Base-by-base conservation (phyloP, 139 green algal species). In the Chlamydomonas urium region DNA sequence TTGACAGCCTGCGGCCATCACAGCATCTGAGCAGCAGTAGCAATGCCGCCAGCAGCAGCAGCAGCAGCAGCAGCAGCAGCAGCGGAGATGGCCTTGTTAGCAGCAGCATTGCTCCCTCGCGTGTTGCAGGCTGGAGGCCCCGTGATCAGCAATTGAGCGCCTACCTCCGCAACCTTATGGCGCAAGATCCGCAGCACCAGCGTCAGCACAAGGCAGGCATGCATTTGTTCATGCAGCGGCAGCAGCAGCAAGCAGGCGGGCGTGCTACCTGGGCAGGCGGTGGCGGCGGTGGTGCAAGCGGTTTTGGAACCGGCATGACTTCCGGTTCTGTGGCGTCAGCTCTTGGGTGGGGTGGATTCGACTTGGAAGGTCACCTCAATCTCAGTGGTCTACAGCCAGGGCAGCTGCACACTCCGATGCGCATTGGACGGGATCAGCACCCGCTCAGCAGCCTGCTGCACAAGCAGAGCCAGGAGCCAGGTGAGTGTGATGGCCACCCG, bases 401-500 rank as follows among this genome's bases (percentile, higher is more conserved):
- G 0, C 83, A 89, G 71, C 68, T 76, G 3, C 45, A 71, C 23
- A 84, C 76, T 3, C 83, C 83, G 19, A 73, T 80, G 42, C 74
- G 80, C 0, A 75, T 89, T 6, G 83, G 81, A 0, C 71, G 79
- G 1, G 83, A 85, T 47, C 58, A 78, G 48, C 83, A 89, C 58
- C 78, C 77, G 29, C 69, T 89, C 2, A 38, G n/a, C 3, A 2
- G 5, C 38, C 65, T 60, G 65, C 34, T 81, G 32, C 62, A 65
- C 19, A 38, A 70, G 36, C 19, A 69, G n/a, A n/a, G n/a, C n/a
- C n/a, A n/a, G n/a, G n/a, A n/a, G n/a, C n/a, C n/a, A n/a, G n/a
- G n/a, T n/a, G n/a, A n/a, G n/a, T n/a, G n/a, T n/a, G n/a, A n/a
- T n/a, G n/a, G n/a, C n/a, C n/a, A n/a, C n/a, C n/a, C n/a, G n/a